phyloP scores from a whole-genome alignment of 768 basidiomycete species.

The Mycena polygramma region DNA sequence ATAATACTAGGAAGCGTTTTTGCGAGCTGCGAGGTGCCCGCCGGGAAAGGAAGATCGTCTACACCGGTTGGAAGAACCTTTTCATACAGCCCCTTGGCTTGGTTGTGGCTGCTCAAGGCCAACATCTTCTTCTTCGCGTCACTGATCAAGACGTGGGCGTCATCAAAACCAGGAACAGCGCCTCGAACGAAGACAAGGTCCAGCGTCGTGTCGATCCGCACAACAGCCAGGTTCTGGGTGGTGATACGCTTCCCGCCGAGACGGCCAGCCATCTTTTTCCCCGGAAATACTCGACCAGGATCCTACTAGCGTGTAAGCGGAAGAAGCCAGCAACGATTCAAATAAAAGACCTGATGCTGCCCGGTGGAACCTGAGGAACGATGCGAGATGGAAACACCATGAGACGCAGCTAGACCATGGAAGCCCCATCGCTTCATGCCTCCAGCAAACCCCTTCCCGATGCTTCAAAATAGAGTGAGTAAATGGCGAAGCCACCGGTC shows the following conservation, averaged over 20 bases:
- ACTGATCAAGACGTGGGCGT: constrained; percentile 85
- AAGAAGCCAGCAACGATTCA: not conserved
- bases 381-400: constrained; percentile 96
- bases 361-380: constrained; percentile 94
- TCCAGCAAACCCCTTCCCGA: constrained; percentile 98
- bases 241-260: constrained; percentile 90
- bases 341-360: constrained; percentile 82
- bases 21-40: constrained; percentile 85
- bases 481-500: not conserved
- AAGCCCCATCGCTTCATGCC: constrained; percentile 98
- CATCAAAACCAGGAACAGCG: constrained; percentile 91
- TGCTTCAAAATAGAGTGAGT: constrained; percentile 58
- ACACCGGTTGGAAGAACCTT: constrained; percentile 88
- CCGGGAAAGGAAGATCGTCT: constrained; percentile 91
- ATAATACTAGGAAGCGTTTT: constrained; percentile 73
- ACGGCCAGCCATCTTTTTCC: constrained; percentile 98
- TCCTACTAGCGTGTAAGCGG: constrained; percentile 65
- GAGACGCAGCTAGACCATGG: constrained; percentile 90
- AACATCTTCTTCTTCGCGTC: constrained; percentile 92
- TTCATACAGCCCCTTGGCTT: constrained; percentile 79
- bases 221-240: constrained; percentile 88
- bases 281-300: constrained; percentile 95
- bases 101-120: constrained; percentile 71
- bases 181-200: constrained; percentile 94
- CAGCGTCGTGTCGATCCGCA: constrained; percentile 87